Percentiles rank a stretch among this genome's conserved stretches.
Conservation (phyloP, 2,329 filamentous ascomycete genomes). For the Dactylella cylindrospora region DNA sequence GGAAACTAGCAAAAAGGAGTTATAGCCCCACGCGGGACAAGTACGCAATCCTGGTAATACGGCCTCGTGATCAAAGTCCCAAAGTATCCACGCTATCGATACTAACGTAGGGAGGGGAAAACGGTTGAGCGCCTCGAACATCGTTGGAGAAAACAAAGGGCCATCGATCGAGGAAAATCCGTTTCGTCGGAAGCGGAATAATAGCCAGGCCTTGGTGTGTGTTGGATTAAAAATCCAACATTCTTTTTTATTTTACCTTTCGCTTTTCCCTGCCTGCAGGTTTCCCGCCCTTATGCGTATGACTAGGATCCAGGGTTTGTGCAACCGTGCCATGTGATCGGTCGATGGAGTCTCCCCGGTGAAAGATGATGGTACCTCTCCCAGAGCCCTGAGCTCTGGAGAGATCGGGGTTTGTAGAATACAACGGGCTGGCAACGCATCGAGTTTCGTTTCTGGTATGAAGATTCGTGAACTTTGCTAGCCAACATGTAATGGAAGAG, state of each 20-base stretch:
- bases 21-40: conserved; percentile 10
- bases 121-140: conserved; percentile 19
- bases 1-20: too few relatives aligned
- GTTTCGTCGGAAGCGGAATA: too few relatives aligned
- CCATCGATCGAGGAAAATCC: too few relatives aligned
- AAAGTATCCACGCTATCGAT: too few relatives aligned
- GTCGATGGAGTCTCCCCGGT: conserved; percentile 1
- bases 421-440: conserved; percentile 17
- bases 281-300: conserved; percentile 8
- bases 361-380: too few relatives aligned
- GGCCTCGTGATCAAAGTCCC: conserved; percentile 36
- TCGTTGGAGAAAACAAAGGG: neutral
- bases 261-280: neutral
- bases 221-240: conserved; percentile 41
- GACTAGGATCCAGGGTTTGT: conserved; percentile 1
- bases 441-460: too few relatives aligned
- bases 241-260: too few relatives aligned
- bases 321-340: conserved; percentile 13
- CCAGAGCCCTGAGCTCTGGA: neutral
- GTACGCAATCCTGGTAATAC: conserved; percentile 9
- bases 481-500: too few relatives aligned
- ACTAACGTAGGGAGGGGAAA: conserved; percentile 18
- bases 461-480: too few relatives aligned
- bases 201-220: conserved; percentile 5
- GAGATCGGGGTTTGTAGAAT: neutral